Evolutionary conservation across 164 flowering plant species (phyloP), one percentile per base, ranked within the genome.

Genomic region (Dillenia turbinata): DNA sequence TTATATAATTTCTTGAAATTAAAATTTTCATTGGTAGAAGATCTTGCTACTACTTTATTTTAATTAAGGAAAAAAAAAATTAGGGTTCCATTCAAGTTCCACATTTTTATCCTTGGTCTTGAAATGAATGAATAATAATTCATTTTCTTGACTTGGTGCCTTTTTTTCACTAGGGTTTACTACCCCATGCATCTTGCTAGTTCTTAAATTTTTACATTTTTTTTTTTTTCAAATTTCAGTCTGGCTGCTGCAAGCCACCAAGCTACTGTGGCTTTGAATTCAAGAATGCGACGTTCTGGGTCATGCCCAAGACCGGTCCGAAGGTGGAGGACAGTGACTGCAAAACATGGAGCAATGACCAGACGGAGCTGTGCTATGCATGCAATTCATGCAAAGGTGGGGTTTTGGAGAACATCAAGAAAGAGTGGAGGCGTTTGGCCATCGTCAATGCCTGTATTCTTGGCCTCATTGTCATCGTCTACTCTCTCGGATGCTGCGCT

Each of bases 221-320:
- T 16, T 43, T 11, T 26, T n/a, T 43, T 9, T n/a, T 61, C 0
- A 48, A 5, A 47, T 45, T 62, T 65, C 80, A 88, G 95, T 81
- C 87, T 1, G 90, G 95, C 12, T 90, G 95, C 71, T 90, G 97
- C 79, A 86, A 75, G 77, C 97, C 95, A 16, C 87, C 95, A 33
- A 16, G 67, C 0, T 62, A 65, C 46, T 88, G 95, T 59, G 71
- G 69, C 0, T 80, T 77, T 57, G 47, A 54, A 7, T 73, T 50
- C 48, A 40, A 49, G 52, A 83, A 71, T 47, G 70, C 84, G 2
- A 83, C 85, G 1, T 44, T 7, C 47, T 88, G 90, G 95, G 66
- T 12, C 1, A 61, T 52, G 5, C 74, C 83, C 5, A 16, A 19
- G 10, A 40, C 53, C 5, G 77, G 71, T 0, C 68, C 74, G 9